Base-by-base conservation (phyloP, 768 basidiomycete genomes). In the Amanita fuliginea region DNA sequence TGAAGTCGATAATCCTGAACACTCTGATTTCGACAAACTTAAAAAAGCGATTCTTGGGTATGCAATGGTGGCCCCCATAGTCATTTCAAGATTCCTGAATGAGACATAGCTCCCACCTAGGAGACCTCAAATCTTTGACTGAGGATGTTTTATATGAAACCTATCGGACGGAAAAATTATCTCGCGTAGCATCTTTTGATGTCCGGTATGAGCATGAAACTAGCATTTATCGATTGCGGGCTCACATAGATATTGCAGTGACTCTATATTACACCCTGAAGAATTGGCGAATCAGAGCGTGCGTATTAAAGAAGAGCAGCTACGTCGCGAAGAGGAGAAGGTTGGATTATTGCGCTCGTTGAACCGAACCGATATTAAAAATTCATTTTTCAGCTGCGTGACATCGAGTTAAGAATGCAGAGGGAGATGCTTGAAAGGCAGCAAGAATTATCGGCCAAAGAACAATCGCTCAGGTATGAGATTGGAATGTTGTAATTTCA, bases 1-100 rank as follows among this genome's bases (percentile, higher is more conserved):
- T 51, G 88, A 92, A 63, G 86, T 93, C 40, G 90, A 95, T 66
- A 90, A 95, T 70, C 87, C 88, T 11, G 75, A 83, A 57, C 91
- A 95, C 71, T 90, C 83, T 16, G 90, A 95, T 67, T 92, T 93
- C 63, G 73, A 76, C 46, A 71, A 83, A 39, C 75, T 95, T 46
- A 74, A 89, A 42, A 75, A 76, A 50, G 89, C 88, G n/a, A 73
- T 95, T 49, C 74, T 95, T 30, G 70, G 73, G 72, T 72, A 53
- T 26, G 63, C 54, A 67, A 16, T 53, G 7, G 19, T 28, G 48
- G n/a, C 48, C 69, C 50, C 71, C 49, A 51, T 65, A 22, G 6
- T 56, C 4, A 8, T 22, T 19, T 42, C 34, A 33, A 37, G 19
- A 13, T 44, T 46, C 35, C 49, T 59, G 41, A 59, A 46, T 22